Conservation (phyloP, 495 filamentous ascomycete genomes). For the Neurospora sublineolata region DNA sequence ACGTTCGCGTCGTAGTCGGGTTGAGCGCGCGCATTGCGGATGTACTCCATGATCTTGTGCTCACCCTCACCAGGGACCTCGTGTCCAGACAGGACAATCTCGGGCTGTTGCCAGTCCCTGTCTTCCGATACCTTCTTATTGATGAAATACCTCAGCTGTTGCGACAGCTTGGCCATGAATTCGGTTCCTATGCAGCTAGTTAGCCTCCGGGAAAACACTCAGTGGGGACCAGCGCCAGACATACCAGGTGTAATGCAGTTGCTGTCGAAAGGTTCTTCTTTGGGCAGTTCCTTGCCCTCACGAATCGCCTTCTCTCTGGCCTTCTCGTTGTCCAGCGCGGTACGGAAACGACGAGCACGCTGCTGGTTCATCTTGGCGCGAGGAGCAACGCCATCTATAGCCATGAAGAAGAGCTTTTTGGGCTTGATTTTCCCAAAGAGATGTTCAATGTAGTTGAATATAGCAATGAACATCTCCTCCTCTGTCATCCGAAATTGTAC, state of each 20-base stretch:
- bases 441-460: slow-evolving; percentile 99
- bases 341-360: slow-evolving; percentile 87
- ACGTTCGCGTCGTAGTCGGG: slow-evolving; percentile 89
- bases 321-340: slow-evolving; percentile 79
- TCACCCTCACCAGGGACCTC: slow-evolving; percentile 99
- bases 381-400: slow-evolving; percentile 93
- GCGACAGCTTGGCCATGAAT: slow-evolving; percentile 92
- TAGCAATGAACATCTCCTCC: slow-evolving; percentile 97
- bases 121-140: slow-evolving; percentile 98
- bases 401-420: slow-evolving; percentile 98
- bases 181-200: slow-evolving; percentile 44
- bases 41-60: slow-evolving; percentile 99
- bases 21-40: slow-evolving; percentile 90
- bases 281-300: slow-evolving; percentile 85
- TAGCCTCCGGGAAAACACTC: neutral
- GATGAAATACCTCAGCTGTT: slow-evolving; percentile 95
- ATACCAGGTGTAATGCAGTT: slow-evolving; percentile 93
- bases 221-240: neutral
- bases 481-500: slow-evolving; percentile 88
- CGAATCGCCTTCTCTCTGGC: slow-evolving; percentile 80
- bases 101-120: slow-evolving; percentile 89
- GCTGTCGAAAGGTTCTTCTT: slow-evolving; percentile 93
- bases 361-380: slow-evolving; percentile 99
- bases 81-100: slow-evolving; percentile 92
- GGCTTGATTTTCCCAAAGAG: slow-evolving; percentile 98